A percentile compares a stretch with the other conserved stretches of the same genome.
Evolutionary conservation across 208 protist species (phyloP).

Genomic region (Lotmaria passim): DNA sequence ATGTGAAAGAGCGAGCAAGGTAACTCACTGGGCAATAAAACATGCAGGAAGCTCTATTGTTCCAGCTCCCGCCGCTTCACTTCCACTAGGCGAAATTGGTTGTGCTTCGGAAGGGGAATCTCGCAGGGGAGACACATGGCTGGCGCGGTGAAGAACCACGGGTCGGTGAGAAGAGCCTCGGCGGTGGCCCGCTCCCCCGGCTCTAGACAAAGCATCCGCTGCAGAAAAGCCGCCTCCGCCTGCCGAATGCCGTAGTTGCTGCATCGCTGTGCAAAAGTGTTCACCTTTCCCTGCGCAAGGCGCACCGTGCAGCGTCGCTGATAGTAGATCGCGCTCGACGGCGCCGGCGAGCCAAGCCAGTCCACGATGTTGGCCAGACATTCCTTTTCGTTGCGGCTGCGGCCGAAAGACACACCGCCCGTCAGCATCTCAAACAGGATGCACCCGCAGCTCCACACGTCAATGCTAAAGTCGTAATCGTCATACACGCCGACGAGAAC

Average conservation of each 20-base stretch:
- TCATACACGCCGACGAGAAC: conserved; percentile 59
- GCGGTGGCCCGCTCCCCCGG: conserved; percentile 63
- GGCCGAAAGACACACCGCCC: conserved; percentile 92
- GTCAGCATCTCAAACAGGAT: conserved; percentile 98
- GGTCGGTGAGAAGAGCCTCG: conserved; percentile 57
- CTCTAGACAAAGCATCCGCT: conserved; percentile 79
- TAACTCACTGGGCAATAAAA: too few species aligned
- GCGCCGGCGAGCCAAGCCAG: conserved; percentile 75
- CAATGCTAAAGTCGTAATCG: conserved; percentile 93
- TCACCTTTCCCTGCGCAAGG: conserved; percentile 35
- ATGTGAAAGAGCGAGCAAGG: too few species aligned
- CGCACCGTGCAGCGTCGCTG: conserved; percentile 20
- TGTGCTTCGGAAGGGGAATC: conserved; percentile 62
- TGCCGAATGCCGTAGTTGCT: conserved; percentile 39
- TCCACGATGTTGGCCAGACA: conserved; percentile 70
- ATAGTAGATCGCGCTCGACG: conserved; percentile 57
- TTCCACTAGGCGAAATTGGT: conserved; percentile 79
- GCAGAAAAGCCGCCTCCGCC: conserved; percentile 59
- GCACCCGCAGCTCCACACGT: conserved; percentile 96
- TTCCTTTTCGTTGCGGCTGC: conserved; percentile 57
- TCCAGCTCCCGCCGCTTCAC: conserved; percentile 26
- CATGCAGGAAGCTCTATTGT: too few species aligned
- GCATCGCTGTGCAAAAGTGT: conserved; percentile 70
- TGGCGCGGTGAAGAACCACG: conserved; percentile 74
- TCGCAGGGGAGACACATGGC: conserved; percentile 59